A percentile compares a stretch with the other conserved stretches of the same genome.
Conservation (phyloP, 208 protist species). For the Crithidia brevicula region DNA sequence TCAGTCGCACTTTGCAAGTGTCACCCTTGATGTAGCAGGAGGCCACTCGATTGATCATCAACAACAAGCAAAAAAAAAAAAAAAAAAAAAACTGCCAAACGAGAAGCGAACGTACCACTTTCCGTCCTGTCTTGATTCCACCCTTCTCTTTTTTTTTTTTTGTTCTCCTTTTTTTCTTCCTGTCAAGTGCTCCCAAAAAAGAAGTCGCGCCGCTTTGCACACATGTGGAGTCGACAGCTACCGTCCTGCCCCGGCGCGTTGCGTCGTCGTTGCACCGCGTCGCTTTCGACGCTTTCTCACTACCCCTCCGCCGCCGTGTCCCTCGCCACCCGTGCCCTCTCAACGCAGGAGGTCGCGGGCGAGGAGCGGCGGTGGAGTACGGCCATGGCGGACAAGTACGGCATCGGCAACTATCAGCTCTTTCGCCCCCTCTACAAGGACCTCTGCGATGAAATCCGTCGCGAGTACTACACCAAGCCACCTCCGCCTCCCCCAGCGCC, state of each 20-base stretch:
- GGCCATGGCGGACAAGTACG: constrained; percentile 63
- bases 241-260: not conserved
- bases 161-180: constrained; percentile 1
- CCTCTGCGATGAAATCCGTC: constrained; percentile 78
- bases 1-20: too few species aligned
- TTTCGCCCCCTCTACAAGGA: constrained; percentile 85
- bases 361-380: constrained; percentile 44
- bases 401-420: constrained; percentile 68
- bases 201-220: not conserved
- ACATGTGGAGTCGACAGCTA: constrained; percentile 2
- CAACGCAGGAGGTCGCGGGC: constrained; percentile 24
- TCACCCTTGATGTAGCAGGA: too few species aligned
- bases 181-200: not conserved
- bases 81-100: not conserved
- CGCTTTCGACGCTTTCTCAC: not conserved
- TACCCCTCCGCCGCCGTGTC: not conserved
- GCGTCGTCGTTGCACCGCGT: not conserved
- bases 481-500: constrained; percentile 48
- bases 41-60: too few species aligned
- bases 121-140: too few species aligned
- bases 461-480: constrained; percentile 69
- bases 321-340: constrained; percentile 9
- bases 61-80: constrained; percentile 10
- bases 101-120: too few species aligned
- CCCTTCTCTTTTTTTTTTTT: not conserved